These are phyloP conservation scores for Tulasnella sp. DNA, from an alignment of 768 basidiomycete genomes.

Conservation along the genomic window DNA sequence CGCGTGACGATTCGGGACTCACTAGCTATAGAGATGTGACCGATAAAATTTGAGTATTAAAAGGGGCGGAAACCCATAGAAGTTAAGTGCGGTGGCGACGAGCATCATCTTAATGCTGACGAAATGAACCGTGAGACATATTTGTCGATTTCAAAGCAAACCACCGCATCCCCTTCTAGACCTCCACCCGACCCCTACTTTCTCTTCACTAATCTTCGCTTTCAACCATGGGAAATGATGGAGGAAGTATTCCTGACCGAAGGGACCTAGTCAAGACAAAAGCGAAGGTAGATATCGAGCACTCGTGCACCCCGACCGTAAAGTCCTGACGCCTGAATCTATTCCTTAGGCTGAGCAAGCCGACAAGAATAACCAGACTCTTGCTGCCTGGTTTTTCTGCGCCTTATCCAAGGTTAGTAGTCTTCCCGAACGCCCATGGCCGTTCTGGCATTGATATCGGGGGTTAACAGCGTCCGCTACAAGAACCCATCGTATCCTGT, in stretches of 20 bases:
- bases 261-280: slow-evolving; percentile 71
- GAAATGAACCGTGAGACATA: neutral
- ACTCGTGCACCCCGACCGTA: slow-evolving; percentile 38
- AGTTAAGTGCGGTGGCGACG: neutral
- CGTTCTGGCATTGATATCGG: neutral
- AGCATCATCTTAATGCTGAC: no score
- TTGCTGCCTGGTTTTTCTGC: slow-evolving; percentile 88
- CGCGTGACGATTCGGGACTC: no score
- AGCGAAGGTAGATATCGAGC: slow-evolving; percentile 51
- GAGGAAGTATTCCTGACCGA: slow-evolving; percentile 70
- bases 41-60: no score
- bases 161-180: neutral
- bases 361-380: slow-evolving; percentile 84
- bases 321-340: slow-evolving; percentile 26
- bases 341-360: slow-evolving; percentile 66
- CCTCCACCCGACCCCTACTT: neutral
- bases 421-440: neutral
- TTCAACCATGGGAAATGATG: slow-evolving; percentile 72
- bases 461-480: slow-evolving; percentile 65
- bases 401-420: slow-evolving; percentile 82
- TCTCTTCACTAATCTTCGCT: neutral
- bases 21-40: no score
- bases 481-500: slow-evolving; percentile 87
- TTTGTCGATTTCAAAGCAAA: neutral
- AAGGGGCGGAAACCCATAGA: no score